Evolutionary conservation across 345 rosid genomes (phyloP).

Genomic region (Camelina laxa): DNA sequence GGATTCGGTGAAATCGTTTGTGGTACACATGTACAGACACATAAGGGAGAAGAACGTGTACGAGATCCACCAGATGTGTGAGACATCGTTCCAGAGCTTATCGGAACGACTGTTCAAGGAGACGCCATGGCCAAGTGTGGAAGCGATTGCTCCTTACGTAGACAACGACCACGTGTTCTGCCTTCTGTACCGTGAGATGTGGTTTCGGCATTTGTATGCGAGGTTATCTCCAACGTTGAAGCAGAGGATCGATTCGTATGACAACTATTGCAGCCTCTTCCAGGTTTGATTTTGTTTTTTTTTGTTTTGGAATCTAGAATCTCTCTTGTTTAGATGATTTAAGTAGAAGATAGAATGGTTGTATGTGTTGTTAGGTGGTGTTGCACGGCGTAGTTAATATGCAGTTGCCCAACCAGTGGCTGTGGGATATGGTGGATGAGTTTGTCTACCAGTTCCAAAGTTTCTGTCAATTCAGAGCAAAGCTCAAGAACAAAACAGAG

Average conservation of each 20-base stretch:
- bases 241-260: constrained; percentile 99
- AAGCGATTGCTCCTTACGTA: constrained; percentile 80
- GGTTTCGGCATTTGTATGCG: constrained; percentile 97
- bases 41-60: constrained; percentile 97
- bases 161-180: constrained; percentile 97
- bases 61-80: constrained; percentile 99
- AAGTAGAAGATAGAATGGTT: too few relatives aligned
- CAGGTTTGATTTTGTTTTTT: constrained; percentile 47
- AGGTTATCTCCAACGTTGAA: constrained; percentile 82
- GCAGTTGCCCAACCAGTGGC: constrained; percentile 98
- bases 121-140: constrained; percentile 95
- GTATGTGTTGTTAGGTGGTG: constrained; percentile 59
- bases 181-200: constrained; percentile 97
- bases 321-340: background rate
- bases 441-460: constrained; percentile 98
- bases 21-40: constrained; percentile 92
- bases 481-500: constrained; percentile 92
- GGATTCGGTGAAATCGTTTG: constrained; percentile 91
- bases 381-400: constrained; percentile 94
- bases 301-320: background rate
- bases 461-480: constrained; percentile 94
- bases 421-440: constrained; percentile 99
- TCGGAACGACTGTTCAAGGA: constrained; percentile 93
- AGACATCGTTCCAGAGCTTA: constrained; percentile 87
- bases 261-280: constrained; percentile 87